Conservation (phyloP, 257 asterid species). For the Mentha longifolia region DNA sequence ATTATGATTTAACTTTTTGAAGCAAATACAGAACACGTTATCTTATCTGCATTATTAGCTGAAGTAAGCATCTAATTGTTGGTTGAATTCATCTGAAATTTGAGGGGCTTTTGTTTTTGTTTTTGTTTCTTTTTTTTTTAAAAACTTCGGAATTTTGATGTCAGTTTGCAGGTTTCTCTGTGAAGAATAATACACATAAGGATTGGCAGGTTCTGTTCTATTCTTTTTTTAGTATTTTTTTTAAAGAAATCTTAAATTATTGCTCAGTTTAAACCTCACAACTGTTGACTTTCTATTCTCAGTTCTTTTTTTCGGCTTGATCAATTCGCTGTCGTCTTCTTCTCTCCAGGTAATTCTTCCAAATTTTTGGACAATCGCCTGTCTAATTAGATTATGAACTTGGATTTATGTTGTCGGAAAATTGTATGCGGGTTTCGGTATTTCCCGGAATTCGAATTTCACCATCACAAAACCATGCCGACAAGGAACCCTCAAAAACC, state of each 20-base stretch:
- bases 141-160: no score
- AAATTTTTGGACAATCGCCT: neutral
- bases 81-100: no score
- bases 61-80: no score
- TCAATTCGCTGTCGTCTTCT: slow-evolving; percentile 26
- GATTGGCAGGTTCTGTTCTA: no score
- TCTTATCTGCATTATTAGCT: no score
- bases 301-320: slow-evolving; percentile 8
- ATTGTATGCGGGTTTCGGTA: neutral
- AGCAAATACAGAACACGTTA: no score
- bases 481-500: neutral
- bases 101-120: no score
- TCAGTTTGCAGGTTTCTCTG: no score
- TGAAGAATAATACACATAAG: no score
- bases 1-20: no score
- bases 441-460: slow-evolving; percentile 6
- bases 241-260: neutral
- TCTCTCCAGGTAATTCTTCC: slow-evolving; percentile 32
- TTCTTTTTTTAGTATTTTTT: no score
- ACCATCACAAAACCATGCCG: neutral
- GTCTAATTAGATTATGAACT: neutral
- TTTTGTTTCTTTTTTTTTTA: no score
- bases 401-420: slow-evolving; percentile 15
- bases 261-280: neutral
- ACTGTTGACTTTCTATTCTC: slow-evolving; percentile 16